Conservation (phyloP, 176 grass and related monocot genomes). For the Triticum aestivum region DNA sequence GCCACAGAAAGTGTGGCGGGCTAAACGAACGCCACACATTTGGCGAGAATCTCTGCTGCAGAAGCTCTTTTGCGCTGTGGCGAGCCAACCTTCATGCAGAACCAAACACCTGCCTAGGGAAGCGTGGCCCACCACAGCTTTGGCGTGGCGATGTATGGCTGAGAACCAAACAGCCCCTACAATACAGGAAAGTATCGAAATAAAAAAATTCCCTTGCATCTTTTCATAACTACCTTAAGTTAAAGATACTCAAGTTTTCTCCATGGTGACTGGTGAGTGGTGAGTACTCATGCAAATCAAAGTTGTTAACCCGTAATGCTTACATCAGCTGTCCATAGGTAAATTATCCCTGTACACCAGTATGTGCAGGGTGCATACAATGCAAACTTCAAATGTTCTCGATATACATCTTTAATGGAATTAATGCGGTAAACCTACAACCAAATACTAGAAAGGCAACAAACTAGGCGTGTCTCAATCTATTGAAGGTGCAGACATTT, state of each 20-base stretch:
- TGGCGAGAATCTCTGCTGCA: too few relatives aligned
- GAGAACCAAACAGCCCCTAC: too few relatives aligned
- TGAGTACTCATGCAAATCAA: not conserved
- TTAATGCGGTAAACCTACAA: not conserved
- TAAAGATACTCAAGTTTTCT: not conserved
- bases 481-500: not conserved
- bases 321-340: not conserved
- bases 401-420: not conserved
- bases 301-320: not conserved
- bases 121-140: too few relatives aligned
- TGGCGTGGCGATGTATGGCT: too few relatives aligned
- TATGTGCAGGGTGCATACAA: conserved; percentile 7
- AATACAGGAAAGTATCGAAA: too few relatives aligned
- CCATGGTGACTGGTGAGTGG: not conserved
- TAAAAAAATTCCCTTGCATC: not conserved
- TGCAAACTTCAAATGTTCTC: not conserved
- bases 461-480: not conserved
- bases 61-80: too few relatives aligned
- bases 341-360: not conserved
- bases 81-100: too few relatives aligned
- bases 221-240: not conserved
- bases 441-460: not conserved
- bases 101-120: too few relatives aligned
- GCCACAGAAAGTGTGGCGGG: too few relatives aligned
- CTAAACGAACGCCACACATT: too few relatives aligned